These are phyloP conservation scores for Penicillium herquei DNA, from an alignment of 495 filamentous ascomycete genomes.

Conservation along the genomic window DNA sequence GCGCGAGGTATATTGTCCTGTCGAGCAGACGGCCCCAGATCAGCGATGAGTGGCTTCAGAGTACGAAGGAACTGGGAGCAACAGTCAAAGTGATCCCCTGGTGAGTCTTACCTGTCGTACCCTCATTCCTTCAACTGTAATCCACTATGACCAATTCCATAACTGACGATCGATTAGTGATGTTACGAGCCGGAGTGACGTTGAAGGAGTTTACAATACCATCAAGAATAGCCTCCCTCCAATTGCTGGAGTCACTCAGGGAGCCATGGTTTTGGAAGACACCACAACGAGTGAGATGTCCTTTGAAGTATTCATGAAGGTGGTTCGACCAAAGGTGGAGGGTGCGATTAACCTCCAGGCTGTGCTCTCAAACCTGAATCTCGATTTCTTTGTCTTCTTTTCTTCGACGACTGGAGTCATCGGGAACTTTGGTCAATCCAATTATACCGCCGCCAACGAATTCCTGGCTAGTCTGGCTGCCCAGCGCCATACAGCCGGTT, in stretches of 20 bases:
- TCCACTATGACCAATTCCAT: background rate
- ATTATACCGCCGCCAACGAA: constrained; percentile 31
- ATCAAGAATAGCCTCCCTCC: background rate
- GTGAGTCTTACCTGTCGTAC: no score
- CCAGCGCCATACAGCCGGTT: background rate
- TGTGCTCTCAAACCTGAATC: background rate
- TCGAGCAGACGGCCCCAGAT: background rate
- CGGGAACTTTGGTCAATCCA: constrained; percentile 30
- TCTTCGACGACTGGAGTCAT: constrained; percentile 30
- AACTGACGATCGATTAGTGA: background rate
- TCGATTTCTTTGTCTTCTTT: constrained; percentile 49
- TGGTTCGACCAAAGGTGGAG: constrained; percentile 1
- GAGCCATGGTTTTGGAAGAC: background rate
- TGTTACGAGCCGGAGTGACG: background rate
- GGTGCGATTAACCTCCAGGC: constrained; percentile 2
- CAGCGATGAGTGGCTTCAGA: background rate
- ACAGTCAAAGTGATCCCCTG: background rate
- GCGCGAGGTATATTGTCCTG: background rate
- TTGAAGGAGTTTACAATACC: background rate
- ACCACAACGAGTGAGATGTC: background rate
- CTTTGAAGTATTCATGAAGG: background rate
- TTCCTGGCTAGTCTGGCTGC: constrained; percentile 30
- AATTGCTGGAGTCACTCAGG: background rate
- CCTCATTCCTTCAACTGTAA: no score
- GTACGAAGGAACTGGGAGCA: background rate